Base-by-base conservation (phyloP, 2,329 filamentous ascomycete genomes). In the Microdochium bolleyi region DNA sequence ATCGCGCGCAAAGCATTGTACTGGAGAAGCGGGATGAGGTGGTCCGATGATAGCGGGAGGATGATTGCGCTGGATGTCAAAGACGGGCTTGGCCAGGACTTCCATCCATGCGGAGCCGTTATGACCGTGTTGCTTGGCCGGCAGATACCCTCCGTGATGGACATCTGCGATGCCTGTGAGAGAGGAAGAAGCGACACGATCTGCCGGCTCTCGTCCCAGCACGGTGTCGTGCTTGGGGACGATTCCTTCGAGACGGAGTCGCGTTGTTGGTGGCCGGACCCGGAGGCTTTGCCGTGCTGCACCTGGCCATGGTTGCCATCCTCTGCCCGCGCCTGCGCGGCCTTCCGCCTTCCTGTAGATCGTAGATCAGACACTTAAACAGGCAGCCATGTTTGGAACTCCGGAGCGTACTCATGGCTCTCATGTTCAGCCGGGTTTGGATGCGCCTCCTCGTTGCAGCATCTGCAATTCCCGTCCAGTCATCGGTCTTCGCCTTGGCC, bases 381-480 rank as follows among this genome's bases (percentile, higher is more conserved):
- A n/a, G n/a, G n/a, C n/a, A n/a, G n/a, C 34, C 34, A 5, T 16
- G 34, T 16, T 5, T 19, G 13, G 7, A 5, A 14, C 54, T 51
- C 46, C 57, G 49, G 51, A 44, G 22, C 30, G 55, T 56, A 62
- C 66, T 67, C 61, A 71, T 70, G 65, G 72, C 73, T 54, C 73
- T 71, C 58, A 68, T 70, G 50, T 74, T 75, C 24, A 75, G 67
- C 62, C 73, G 68, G 54, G 68, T 76, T 62, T 76, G 74, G 55
- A 65, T 65, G 53, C 67, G 60, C 56, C 73, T 66, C 24, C 74
- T 68, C 55, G 64, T 65, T 56, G 65, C 68, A 2, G 69, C 66
- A 65, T 75, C 68, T 16, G 57, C 73, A 24, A 63, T 68, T 3
- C 73, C 74, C 37, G 72, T 75, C 73, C 74, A 76, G 61, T 75